phyloP scores from a whole-genome alignment of 805 yeast species.

The Saccharomycopsis fibuligera region DNA sequence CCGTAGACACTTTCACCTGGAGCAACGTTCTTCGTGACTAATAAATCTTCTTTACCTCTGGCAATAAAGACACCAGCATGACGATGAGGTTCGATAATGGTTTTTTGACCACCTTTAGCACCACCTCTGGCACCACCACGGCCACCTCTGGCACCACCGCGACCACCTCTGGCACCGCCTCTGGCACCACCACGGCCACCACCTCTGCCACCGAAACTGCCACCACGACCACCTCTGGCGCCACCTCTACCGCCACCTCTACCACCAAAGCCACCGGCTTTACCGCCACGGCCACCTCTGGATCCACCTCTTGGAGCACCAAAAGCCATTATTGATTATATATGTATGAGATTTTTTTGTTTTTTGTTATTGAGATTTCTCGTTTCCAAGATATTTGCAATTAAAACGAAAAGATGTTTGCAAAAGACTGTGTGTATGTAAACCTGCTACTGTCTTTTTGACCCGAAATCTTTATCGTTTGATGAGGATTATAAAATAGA shows the following conservation, averaged over 20 bases:
- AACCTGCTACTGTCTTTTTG: no score
- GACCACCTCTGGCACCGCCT: slow-evolving; percentile 54
- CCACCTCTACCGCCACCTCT: slow-evolving; percentile 45
- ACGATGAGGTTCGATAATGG: slow-evolving; percentile 96
- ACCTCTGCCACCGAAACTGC: slow-evolving; percentile 41
- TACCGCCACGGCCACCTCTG: slow-evolving; percentile 32
- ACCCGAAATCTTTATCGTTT: no score
- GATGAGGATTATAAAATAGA: no score
- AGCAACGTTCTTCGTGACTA: slow-evolving; percentile 93
- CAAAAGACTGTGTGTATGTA: background rate
- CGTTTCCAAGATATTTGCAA: background rate
- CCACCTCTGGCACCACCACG: slow-evolving; percentile 74
- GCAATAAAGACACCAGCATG: slow-evolving; percentile 99
- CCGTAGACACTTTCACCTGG: slow-evolving; percentile 99
- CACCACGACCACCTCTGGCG: slow-evolving; percentile 40
- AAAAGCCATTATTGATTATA: slow-evolving; percentile 14
- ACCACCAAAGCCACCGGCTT: slow-evolving; percentile 29
- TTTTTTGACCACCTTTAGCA: slow-evolving; percentile 90
- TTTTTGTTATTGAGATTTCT: background rate
- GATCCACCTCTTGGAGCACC: slow-evolving; percentile 36
- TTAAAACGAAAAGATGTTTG: background rate
- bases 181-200: slow-evolving; percentile 53
- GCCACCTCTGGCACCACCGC: slow-evolving; percentile 49
- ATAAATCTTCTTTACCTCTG: slow-evolving; percentile 98
- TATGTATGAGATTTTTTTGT: background rate